A percentile compares a stretch with the other conserved stretches of the same genome.
These are phyloP conservation scores for Solanum chmielewskii DNA, from an alignment of 257 asterid genomes.

Conservation along the genomic window DNA sequence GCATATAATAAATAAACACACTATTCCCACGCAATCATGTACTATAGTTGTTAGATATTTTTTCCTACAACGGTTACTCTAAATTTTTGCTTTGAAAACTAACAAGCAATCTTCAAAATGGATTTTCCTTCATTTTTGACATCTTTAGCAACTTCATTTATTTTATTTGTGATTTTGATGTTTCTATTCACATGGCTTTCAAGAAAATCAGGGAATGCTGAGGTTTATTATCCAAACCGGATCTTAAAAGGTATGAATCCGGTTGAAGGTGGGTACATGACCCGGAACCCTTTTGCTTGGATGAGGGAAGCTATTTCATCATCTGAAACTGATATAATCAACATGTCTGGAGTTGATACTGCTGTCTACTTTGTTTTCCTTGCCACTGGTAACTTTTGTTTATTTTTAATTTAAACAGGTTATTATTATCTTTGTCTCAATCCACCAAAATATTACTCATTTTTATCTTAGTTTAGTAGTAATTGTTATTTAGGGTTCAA, in stretches of 20 bases:
- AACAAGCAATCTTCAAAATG: constrained; percentile 16
- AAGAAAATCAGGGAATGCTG: constrained; percentile 49
- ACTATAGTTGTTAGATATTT: background rate
- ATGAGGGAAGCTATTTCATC: constrained; percentile 68
- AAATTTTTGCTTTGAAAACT: background rate
- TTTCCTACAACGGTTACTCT: constrained; percentile 1
- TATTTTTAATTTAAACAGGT: background rate
- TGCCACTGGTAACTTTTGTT: constrained; percentile 41
- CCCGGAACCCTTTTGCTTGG: constrained; percentile 82
- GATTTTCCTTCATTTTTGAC: constrained; percentile 79
- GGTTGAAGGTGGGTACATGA: constrained; percentile 37
- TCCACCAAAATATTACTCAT: background rate
- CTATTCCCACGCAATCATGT: background rate
- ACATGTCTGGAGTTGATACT: constrained; percentile 80
- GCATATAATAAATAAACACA: background rate
- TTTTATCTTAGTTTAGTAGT: no score
- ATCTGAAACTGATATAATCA: constrained; percentile 68
- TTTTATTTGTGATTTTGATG: constrained; percentile 58
- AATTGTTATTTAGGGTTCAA: background rate
- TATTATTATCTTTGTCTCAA: background rate
- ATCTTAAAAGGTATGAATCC: constrained; percentile 70
- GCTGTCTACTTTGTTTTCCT: constrained; percentile 93
- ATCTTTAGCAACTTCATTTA: constrained; percentile 69
- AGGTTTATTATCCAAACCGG: constrained; percentile 73
- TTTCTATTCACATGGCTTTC: constrained; percentile 69